Percentiles rank a stretch among this genome's conserved stretches.
Evolutionary conservation across 2,329 filamentous ascomycete genomes (phyloP).

Genomic region (Plectosphaerella plurivora): DNA sequence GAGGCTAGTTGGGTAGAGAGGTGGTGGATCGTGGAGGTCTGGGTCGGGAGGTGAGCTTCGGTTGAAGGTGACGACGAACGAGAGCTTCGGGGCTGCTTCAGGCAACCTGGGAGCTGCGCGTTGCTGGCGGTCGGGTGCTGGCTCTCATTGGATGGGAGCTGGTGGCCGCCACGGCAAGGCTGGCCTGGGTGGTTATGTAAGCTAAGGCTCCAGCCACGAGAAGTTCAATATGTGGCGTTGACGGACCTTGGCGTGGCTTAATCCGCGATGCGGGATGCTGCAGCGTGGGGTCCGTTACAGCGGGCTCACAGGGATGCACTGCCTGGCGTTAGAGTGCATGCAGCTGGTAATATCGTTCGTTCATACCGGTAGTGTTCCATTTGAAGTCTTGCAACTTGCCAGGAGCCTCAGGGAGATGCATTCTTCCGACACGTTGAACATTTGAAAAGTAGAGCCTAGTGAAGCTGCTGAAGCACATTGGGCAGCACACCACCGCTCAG

Average conservation of each 20-base stretch:
- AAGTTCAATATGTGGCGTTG: too few relatives aligned
- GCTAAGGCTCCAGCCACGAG: too few relatives aligned
- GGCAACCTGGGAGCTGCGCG: conserved; percentile 41
- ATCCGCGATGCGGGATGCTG: not conserved
- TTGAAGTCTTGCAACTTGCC: too few relatives aligned
- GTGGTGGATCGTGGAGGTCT: not conserved
- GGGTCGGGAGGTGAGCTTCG: not conserved
- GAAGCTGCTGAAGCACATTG: too few relatives aligned
- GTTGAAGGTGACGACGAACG: not conserved
- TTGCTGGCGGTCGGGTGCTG: conserved; percentile 13
- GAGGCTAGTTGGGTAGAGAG: not conserved
- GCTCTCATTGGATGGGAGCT: not conserved
- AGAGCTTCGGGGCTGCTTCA: conserved; percentile 18
- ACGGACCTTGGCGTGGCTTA: not conserved
- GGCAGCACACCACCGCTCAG: too few relatives aligned
- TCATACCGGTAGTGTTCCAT: too few relatives aligned
- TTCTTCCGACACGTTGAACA: too few relatives aligned
- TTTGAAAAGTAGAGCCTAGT: too few relatives aligned
- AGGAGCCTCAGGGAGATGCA: too few relatives aligned
- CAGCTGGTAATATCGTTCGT: too few relatives aligned
- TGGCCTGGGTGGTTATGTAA: conserved; percentile 1
- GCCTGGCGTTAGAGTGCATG: too few relatives aligned
- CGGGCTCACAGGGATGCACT: too few relatives aligned
- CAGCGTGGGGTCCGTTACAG: not conserved
- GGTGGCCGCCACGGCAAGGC: not conserved